Base-by-base conservation (phyloP, 1,139 yeast species). In the Kurtzmaniella quercitrusa region DNA sequence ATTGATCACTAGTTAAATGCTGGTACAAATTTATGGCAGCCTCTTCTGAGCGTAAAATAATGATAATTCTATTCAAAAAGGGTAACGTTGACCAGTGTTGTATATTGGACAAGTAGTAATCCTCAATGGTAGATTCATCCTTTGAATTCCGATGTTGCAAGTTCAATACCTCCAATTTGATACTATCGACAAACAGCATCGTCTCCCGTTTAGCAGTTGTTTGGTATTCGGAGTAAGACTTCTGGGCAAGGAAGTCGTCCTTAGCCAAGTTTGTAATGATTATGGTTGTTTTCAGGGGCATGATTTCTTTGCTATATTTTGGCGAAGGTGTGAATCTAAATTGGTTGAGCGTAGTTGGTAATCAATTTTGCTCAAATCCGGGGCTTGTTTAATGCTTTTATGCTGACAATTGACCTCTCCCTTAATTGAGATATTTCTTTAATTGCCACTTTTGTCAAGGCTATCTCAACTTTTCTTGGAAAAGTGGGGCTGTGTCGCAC, bases 1-100 rank as follows among this genome's bases (percentile, higher is more conserved):
- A 52, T 5, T 34, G 38, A 19, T 45, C 37, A 11, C 42, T 37
- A 9, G 39, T 45, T 28, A 75, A 52, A 42, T 49, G 54, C 1
- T 49, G 28, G 47, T 52, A 60, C 2, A 69, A 57, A 9, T 50
- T 45, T 11, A 42, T 22, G 1, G 79, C 76, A 2, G 60, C 54
- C 1, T 41, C 41, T 34, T 65, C 73, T 17, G 61, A 59, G 44
- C 59, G 56, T 46, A 74, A 56, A 5, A 73, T 69, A 28, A 74
- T 60, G 17, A 75, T 69, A 12, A 71, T 58, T 26, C 80, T 55
- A 39, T 57, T 61, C 41, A 74, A 57, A 42, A 69, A 71, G 9
- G 78, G 68, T 33, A 75, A 52, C 40, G 65, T 70, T 9, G 76
- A 65, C 79, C 80, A 75, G 46, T 71, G 63, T 36, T 61, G 57